phyloP scores from a whole-genome alignment of 1,284 basidiomycete species.

The Ustilago vetiveriae region DNA sequence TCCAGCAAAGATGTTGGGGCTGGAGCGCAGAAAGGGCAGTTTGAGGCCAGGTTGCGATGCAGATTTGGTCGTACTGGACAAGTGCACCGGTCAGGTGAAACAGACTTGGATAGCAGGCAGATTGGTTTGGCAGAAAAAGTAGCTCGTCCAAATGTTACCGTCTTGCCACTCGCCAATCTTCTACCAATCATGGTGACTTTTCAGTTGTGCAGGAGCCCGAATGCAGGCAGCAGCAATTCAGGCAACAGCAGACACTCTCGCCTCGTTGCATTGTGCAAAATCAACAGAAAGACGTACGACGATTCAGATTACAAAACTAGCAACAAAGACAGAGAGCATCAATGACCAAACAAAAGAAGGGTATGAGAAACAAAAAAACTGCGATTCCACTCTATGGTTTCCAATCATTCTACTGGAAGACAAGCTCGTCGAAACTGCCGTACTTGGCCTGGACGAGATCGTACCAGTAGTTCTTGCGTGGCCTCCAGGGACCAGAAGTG shows the following conservation, averaged over 20 bases:
- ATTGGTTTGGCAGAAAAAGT: slow-evolving; percentile 19
- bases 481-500: slow-evolving; percentile 49
- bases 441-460: slow-evolving; percentile 54
- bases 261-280: too few relatives aligned
- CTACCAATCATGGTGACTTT: too few relatives aligned
- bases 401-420: slow-evolving; percentile 21
- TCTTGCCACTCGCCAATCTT: too few relatives aligned
- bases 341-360: not conserved
- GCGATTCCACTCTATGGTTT: too few relatives aligned
- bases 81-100: slow-evolving; percentile 75
- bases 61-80: slow-evolving; percentile 78
- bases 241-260: too few relatives aligned
- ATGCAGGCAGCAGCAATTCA: too few relatives aligned
- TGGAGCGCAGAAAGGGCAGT: slow-evolving; percentile 81
- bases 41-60: slow-evolving; percentile 82
- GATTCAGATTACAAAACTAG: too few relatives aligned
- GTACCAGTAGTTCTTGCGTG: slow-evolving; percentile 56
- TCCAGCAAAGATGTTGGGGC: slow-evolving; percentile 80
- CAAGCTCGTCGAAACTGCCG: slow-evolving; percentile 35
- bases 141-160: too few relatives aligned
- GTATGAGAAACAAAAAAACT: not conserved
- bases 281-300: too few relatives aligned
- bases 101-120: slow-evolving; percentile 83
- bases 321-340: too few relatives aligned
- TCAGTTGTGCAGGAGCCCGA: too few relatives aligned